Evolutionary conservation across 306 rosid species (phyloP), one percentile per base, ranked within the genome.

Genomic region (Citrullus colocynthis): DNA sequence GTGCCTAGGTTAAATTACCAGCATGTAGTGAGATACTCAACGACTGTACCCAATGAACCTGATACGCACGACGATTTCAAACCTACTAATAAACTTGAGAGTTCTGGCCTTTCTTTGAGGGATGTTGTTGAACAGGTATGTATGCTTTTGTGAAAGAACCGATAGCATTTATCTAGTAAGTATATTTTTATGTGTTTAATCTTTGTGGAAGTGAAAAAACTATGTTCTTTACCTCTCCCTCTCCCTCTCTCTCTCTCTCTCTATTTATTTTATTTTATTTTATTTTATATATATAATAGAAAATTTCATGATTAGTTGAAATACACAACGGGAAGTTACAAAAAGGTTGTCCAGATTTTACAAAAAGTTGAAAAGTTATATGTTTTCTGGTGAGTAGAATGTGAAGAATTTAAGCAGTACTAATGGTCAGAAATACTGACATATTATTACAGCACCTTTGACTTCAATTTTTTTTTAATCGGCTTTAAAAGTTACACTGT

Each of bases 11-110:
- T 88, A 11, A 67, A 78, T 70, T 82, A 74, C 80, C 81, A 80
- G 65, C 72, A 80, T 81, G 87, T 88, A 76, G 78, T 77, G 86
- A 85, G 85, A 85, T 87, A 77, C 83, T 86, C 83, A 16, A 80
- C 87, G 42, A 70, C 85, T 3, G 86, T 74, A 56, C 85, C 93
- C 4, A 80, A 82, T 82, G 98, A 92, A 81, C 81, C 88, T 3
- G 99, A 92, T 58, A 88, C 97, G 1, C 99, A 90, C 42, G 97
- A 92, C 51, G 99, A 92, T 76, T 95, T 95, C 85, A 95, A 86
- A 81, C 97, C 99, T 7, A 83, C 91, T 52, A 87, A 80, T 62
- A 90, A 95, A 81, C 52, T 88, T 52, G 88, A 85, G 37, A 61
- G 36, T 81, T 86, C 90, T 30, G 85, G 76, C 80, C 39, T 78